Conservation (phyloP, 768 basidiomycete species). For the Auricularia cornea region DNA sequence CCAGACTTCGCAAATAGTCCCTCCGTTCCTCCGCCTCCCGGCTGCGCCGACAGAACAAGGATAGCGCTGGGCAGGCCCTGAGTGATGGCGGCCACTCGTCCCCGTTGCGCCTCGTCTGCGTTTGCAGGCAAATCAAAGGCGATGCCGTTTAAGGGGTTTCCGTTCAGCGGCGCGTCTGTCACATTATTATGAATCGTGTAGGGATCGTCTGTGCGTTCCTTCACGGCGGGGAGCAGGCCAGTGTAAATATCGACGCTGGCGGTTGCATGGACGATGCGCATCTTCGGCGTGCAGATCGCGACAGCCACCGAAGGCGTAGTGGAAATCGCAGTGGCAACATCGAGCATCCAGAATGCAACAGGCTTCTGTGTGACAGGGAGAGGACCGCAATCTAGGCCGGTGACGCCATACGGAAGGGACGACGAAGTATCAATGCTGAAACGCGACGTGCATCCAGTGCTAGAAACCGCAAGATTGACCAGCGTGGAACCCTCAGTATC, state of each 20-base stretch:
- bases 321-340: slow-evolving; percentile 21
- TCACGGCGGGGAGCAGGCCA: slow-evolving; percentile 35
- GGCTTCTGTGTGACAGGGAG: slow-evolving; percentile 35
- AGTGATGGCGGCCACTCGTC: slow-evolving; percentile 35
- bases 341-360: slow-evolving; percentile 52
- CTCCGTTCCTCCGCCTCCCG: slow-evolving; percentile 29
- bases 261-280: slow-evolving; percentile 37
- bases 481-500: not conserved
- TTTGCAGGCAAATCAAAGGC: slow-evolving; percentile 38
- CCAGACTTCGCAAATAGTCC: slow-evolving; percentile 29
- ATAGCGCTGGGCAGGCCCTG: slow-evolving; percentile 45
- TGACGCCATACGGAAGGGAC: slow-evolving; percentile 2
- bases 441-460: slow-evolving; percentile 1
- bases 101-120: slow-evolving; percentile 25
- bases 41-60: slow-evolving; percentile 33
- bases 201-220: slow-evolving; percentile 31
- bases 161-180: slow-evolving; percentile 36
- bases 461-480: not conserved
- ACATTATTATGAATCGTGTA: slow-evolving; percentile 33
- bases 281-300: slow-evolving; percentile 38
- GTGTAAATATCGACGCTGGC: slow-evolving; percentile 38
- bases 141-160: slow-evolving; percentile 47
- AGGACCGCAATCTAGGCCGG: not conserved
- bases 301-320: slow-evolving; percentile 31
- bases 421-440: not conserved